Evolutionary conservation across 768 basidiomycete species (phyloP), one percentile per base, ranked within the genome.

Genomic region (Mycena vulgaris): DNA sequence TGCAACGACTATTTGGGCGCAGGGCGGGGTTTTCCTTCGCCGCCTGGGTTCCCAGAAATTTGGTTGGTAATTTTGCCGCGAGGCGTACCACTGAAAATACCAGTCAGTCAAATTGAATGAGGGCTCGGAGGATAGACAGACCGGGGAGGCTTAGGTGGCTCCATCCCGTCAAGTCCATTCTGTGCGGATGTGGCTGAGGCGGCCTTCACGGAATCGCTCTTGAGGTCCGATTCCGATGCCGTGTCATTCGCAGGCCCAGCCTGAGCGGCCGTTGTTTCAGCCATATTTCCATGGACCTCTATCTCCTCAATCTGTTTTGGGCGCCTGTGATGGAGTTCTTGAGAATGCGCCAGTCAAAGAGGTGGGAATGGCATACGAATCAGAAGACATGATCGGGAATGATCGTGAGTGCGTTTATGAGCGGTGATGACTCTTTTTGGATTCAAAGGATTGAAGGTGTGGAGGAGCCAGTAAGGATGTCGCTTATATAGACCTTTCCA

Each of bases 311-410:
- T 66, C 37, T 49, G 61, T 16, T 39, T 39, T 6, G 63, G 40
- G 21, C 56, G 48, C 23, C 71, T 73, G n/a, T n/a, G 62, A 31
- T 48, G 3, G 57, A n/a, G 66, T 37, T 61, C 3, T 51, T 42
- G 31, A 56, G 27, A 39, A 52, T 35, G 39, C 42, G 23, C 31
- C 2, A 33, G 31, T 13, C 14, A 14, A 37, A 49, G 35, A 28
- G 21, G 42, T n/a, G n/a, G 42, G 31, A 39, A 35, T 53, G 11
- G 25, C 63, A 48, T 39, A 73, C 71, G 55, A 48, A n/a, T 73
- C 60, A 33, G 67, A 40, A 30, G 71, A 57, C 71, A 73, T 73
- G 23, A 25, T 56, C 10, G n/a, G n/a, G n/a, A n/a, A n/a, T n/a
- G n/a, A n/a, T n/a, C n/a, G 35, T 42, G 52, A 33, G n/a, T 58